phyloP scores from a whole-genome alignment of 2,329 filamentous ascomycete genomes.

The Pseudocercospora fuligena region DNA sequence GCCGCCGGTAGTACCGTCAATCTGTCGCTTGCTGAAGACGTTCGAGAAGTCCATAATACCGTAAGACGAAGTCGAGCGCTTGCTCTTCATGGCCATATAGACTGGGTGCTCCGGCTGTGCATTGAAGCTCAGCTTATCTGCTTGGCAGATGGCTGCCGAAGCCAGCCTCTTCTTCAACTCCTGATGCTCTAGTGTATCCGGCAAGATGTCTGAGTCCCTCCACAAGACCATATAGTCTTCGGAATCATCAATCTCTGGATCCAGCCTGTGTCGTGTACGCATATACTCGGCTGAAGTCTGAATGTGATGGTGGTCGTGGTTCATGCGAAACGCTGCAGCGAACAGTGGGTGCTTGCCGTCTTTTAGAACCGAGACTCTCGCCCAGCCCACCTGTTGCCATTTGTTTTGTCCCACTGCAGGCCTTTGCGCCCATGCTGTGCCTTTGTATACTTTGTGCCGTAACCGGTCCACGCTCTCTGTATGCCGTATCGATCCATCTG shows the following conservation, averaged over 20 bases:
- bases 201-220: slow-evolving; percentile 81
- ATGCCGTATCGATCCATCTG: slow-evolving; percentile 70
- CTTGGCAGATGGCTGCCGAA: slow-evolving; percentile 59
- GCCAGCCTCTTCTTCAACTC: slow-evolving; percentile 61
- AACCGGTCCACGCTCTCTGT: slow-evolving; percentile 73
- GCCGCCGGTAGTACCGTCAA: slow-evolving; percentile 71
- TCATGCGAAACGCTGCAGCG: slow-evolving; percentile 83
- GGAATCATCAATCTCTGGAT: slow-evolving; percentile 63
- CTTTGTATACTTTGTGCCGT: slow-evolving; percentile 83
- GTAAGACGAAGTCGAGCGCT: slow-evolving; percentile 59
- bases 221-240: slow-evolving; percentile 88
- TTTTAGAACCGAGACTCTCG: slow-evolving; percentile 74
- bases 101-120: slow-evolving; percentile 71
- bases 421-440: slow-evolving; percentile 70
- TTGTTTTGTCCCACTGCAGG: slow-evolving; percentile 55
- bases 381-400: slow-evolving; percentile 87
- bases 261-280: slow-evolving; percentile 70
- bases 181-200: slow-evolving; percentile 50
- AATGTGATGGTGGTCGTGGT: slow-evolving; percentile 84
- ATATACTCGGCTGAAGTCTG: slow-evolving; percentile 76
- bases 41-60: slow-evolving; percentile 65
- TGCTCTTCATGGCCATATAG: slow-evolving; percentile 55
- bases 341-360: slow-evolving; percentile 84
- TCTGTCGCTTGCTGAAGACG: slow-evolving; percentile 71
- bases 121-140: slow-evolving; percentile 83